Evolutionary conservation across 768 basidiomycete genomes (phyloP), one percentile per base, ranked within the genome.

Genomic region (Leccinum boreale): DNA sequence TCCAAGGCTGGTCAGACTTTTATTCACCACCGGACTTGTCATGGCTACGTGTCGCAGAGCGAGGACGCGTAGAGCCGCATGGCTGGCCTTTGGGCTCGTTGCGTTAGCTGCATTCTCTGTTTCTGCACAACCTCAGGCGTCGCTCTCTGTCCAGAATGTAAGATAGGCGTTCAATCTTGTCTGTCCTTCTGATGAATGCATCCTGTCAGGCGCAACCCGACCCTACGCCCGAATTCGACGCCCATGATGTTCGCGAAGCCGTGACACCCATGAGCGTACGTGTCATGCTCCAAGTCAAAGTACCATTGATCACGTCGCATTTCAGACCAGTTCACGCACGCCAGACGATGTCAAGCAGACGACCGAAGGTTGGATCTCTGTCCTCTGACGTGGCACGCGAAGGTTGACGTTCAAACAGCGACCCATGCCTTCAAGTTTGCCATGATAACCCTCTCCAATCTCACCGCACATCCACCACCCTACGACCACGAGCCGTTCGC

Each of bases 371-470:
- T 55, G 42, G 64, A 51, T 50, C 14, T 3, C 8, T 44, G 26
- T 52, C 56, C 42, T 2, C 24, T 53, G 46, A 29, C 33, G 4
- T 21, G 12, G 48, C 33, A 28, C 31, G 11, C 51, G 19, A 52
- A 23, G 23, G 39, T 62, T 63, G 17, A 58, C 52, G 35, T 33
- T 29, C 29, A 9, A 46, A 29, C 60, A 90, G 90, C 90, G 58
- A 71, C 81, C 14, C 81, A 85, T 60, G 90, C 90, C 11, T 92
- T 90, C 74, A 87, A 81, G 67, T 84, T 89, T 70, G 91, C 91
- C 11, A 70, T 89, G 57, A 69, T 81, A 8, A 90, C 89, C 4
- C 77, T 93, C 19, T 75, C 84, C 2, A 79, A 84, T 28, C 73
- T 92, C 53, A 86, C 82, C n/a, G 76, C 85, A 7, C 76, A 83